A percentile compares a stretch with the other conserved stretches of the same genome.
These are phyloP conservation scores for Globisporangium carolinianum DNA, from an alignment of 352 stramenopile genomes.

Conservation along the genomic window DNA sequence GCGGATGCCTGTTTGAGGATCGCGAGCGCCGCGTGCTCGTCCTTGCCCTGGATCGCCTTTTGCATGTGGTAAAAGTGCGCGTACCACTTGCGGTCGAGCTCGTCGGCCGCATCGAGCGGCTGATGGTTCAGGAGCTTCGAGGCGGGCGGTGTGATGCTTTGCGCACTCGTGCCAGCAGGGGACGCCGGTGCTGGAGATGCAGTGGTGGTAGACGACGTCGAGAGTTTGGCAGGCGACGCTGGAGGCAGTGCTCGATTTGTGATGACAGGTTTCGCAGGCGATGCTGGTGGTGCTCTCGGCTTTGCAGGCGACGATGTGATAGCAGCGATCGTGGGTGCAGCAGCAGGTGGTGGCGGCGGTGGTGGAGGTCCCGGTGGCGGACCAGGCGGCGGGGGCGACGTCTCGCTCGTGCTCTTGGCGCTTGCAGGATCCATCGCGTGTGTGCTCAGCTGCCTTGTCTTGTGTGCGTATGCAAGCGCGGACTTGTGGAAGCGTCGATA, in stretches of 20 bases:
- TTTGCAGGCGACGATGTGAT: constrained; percentile 10
- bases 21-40: constrained; percentile 40
- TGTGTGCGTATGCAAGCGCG: too few relatives aligned
- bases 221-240: constrained; percentile 5
- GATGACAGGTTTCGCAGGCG: background rate
- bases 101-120: constrained; percentile 66
- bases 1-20: constrained; percentile 55
- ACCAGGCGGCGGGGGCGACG: constrained; percentile 27
- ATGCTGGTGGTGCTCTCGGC: constrained; percentile 7
- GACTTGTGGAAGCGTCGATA: too few relatives aligned
- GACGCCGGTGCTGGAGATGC: constrained; percentile 10
- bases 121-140: constrained; percentile 72
- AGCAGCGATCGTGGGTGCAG: background rate
- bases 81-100: constrained; percentile 84
- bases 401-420: background rate
- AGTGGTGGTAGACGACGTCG: constrained; percentile 3
- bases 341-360: constrained; percentile 13
- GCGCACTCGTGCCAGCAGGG: constrained; percentile 12
- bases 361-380: constrained; percentile 22
- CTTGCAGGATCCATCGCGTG: background rate
- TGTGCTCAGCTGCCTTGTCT: background rate
- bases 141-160: constrained; percentile 27
- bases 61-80: constrained; percentile 84
- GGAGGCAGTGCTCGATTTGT: background rate
- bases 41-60: constrained; percentile 70